Base-by-base conservation (phyloP, 2,329 filamentous ascomycete species). In the Corinectria fuckeliana region DNA sequence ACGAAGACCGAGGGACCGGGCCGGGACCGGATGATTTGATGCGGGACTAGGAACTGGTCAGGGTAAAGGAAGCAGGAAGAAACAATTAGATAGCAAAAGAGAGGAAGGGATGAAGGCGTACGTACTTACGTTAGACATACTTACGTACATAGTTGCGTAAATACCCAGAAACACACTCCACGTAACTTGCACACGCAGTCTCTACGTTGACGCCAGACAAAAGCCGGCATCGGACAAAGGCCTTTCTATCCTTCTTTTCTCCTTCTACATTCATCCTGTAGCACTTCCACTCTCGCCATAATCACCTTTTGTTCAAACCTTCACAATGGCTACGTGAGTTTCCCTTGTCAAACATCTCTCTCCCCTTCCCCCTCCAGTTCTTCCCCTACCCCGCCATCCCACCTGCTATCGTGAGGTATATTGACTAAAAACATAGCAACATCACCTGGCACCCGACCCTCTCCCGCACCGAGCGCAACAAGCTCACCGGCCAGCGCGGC, bases 391-490 rank as follows among this genome's bases (percentile, higher is more conserved):
- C 60, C 58, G 44, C 54, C 59, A 61, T 62, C 52, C 36, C 30
- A 20, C 25, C 42, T 34, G 11, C 20, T 21, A 30, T 45, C 48
- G 8, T 39, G 20, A 21, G 42, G 26, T n/a, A n/a, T n/a, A n/a
- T 5, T 14, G n/a, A 39, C 9, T n/a, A 41, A 16, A 16, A 26
- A 50, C 21, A 41, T 74, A 95, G 91, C 76, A 95, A 95, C 84
- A 94, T 95, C 77, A 94, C 91, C 77, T 95, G 91, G 91, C 91
- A 95, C 82, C 83, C 88, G 8, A 91, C 90, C 63, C 89, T 95
- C 74, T 90, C 90, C 55, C 90, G 91, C 78, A 77, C 81, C 63
- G 91, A 95, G 85, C 91, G 91, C 77, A 89, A 86, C 78, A 75
- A 83, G 67, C 80, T 86, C 69, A 91, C 92, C 78, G 87, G 89